Conservation (phyloP, 2,329 filamentous ascomycete species). For the Trichophyton equinum region DNA sequence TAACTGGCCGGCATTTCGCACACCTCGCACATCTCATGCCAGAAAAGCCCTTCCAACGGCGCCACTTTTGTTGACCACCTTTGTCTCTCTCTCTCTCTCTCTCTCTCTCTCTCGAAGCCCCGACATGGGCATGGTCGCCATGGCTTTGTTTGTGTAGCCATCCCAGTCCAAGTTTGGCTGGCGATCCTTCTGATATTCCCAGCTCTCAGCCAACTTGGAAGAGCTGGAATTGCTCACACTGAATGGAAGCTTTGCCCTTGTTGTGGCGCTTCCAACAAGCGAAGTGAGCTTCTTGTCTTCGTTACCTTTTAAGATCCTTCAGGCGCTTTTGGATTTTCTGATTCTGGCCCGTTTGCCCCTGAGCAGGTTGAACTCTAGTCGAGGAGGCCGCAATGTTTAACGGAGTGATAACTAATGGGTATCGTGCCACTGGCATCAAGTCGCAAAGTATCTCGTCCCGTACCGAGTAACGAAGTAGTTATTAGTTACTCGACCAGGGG, state of each 20-base stretch:
- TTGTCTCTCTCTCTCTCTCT: neutral
- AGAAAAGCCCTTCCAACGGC: neutral
- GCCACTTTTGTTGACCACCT: neutral
- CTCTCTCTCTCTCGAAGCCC: neutral
- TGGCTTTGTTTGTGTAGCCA: neutral
- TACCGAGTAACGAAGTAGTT: too few species aligned
- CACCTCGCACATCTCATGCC: neutral
- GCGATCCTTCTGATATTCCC: neutral
- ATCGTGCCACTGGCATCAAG: neutral
- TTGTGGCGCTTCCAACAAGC: neutral
- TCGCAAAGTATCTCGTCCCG: too few species aligned
- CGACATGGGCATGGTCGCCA: neutral
- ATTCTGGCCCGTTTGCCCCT: neutral
- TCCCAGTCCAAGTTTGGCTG: neutral
- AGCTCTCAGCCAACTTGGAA: neutral
- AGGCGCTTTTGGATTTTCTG: neutral
- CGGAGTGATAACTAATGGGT: neutral
- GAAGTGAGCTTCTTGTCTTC: neutral
- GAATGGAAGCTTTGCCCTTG: neutral
- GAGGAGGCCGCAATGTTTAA: neutral
- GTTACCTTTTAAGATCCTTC: neutral
- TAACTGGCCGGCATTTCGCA: too few species aligned
- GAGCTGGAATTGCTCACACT: neutral
- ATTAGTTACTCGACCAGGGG: neutral
- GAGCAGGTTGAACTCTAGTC: neutral